Evolutionary conservation across 768 basidiomycete genomes (phyloP).

Genomic region (Cyclocybe aegerita): DNA sequence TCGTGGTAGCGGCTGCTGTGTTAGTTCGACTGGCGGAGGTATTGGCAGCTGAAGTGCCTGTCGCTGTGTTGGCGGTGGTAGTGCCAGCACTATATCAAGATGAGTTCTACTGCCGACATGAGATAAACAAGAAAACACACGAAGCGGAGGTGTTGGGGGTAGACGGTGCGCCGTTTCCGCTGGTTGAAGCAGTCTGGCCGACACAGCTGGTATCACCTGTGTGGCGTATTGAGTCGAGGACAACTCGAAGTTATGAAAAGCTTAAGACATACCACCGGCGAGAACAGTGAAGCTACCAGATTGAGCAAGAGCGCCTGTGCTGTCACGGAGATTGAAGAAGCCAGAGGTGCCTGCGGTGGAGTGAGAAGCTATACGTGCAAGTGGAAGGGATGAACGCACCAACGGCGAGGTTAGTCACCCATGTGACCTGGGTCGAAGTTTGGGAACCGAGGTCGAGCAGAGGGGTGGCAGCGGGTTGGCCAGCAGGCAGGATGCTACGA

Average conservation of each 20-base stretch:
- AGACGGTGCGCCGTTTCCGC: constrained; percentile 2
- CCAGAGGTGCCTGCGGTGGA: constrained; percentile 15
- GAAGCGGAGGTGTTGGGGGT: constrained; percentile 1
- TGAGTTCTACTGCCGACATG: neutral
- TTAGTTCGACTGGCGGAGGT: constrained; percentile 1
- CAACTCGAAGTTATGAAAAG: neutral
- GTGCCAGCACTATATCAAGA: neutral
- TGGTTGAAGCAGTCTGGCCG: constrained; percentile 12
- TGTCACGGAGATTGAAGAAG: constrained; percentile 25
- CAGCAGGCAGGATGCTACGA: constrained; percentile 22
- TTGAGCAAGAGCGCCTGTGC: constrained; percentile 20
- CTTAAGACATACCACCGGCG: constrained; percentile 16
- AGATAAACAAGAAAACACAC: neutral
- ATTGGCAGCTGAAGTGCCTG: constrained; percentile 1
- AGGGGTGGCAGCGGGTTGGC: constrained; percentile 20
- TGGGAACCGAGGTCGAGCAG: constrained; percentile 22
- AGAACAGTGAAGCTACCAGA: constrained; percentile 24
- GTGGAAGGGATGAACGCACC: constrained; percentile 13
- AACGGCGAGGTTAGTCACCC: constrained; percentile 23
- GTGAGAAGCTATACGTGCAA: neutral
- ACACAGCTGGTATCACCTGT: constrained; percentile 22
- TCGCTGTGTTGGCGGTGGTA: neutral
- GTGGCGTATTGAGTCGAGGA: neutral
- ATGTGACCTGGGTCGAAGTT: constrained; percentile 20
- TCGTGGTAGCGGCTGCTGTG: constrained; percentile 1